Base-by-base conservation (phyloP, 441 rosid species). In the Populus hybrid region DNA sequence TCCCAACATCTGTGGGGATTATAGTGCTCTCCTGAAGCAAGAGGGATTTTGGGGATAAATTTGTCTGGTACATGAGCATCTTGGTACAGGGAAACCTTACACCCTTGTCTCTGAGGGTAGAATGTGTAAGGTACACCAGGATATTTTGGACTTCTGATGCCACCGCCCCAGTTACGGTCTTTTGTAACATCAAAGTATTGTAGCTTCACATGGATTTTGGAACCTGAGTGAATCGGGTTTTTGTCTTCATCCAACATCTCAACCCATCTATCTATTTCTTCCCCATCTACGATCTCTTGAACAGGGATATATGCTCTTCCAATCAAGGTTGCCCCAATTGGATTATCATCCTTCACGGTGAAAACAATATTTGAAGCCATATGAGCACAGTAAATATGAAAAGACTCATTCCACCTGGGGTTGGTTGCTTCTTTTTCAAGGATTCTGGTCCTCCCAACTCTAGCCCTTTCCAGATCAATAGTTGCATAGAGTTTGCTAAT, bases 1-100 rank as follows among this genome's bases (percentile, higher is more conserved):
- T 95, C 99, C 99, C 99, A 95, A 38, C 99, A 94, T 76, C 99
- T 89, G 70, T 93, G 98, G 69, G 99, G 93, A 88, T 94, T 92
- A 64, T 89, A 95, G 86, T 84, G 63, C 79, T 95, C 90, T 81
- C 98, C 97, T 61, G 97, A 98, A 35, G 98, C 97, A 24, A 95
- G 92, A 83, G 99, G 97, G 68, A 94, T 90, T 31, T 84, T 86
- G 0, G 99, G 98, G 77, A 94, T 80, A 77, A 95, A 95, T 29
- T 89, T 88, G 28, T 95, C 99, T 0, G 99, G 99, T 67, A 94
- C 77, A 70, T 95, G 99, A 85, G 99, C 94, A 83, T 91, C 99
- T 78, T 94, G 97, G 90, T 95, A 95, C 18, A 95, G 81, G 69
- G 97, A 89, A 72, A 95, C 99, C 79, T 85, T 92, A 71, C 99